Evolutionary conservation across 345 rosid genomes (phyloP).

Genomic region (Euphorbia lathyris): DNA sequence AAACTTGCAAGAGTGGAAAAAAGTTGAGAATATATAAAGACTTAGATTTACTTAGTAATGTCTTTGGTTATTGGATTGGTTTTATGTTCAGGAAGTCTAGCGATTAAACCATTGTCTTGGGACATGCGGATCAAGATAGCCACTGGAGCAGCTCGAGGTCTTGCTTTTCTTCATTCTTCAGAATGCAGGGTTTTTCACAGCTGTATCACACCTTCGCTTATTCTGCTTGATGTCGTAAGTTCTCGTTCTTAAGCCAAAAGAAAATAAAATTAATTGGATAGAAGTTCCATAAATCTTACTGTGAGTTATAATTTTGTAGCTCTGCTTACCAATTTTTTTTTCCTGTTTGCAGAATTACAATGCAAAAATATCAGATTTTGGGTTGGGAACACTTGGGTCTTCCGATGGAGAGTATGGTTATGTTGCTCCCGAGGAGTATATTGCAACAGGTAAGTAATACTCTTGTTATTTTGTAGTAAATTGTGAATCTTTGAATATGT

Average conservation of each 20-base stretch:
- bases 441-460: too few species aligned
- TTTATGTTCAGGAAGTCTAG: slow-evolving; percentile 38
- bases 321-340: too few species aligned
- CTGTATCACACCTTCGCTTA: slow-evolving; percentile 78
- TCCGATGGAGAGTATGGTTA: too few species aligned
- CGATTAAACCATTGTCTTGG: slow-evolving; percentile 69
- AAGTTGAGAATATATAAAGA: too few species aligned
- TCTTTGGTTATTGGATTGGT: not conserved
- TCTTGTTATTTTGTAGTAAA: too few species aligned
- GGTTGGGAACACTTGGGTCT: not conserved
- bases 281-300: too few species aligned
- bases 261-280: too few species aligned
- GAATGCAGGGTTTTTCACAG: slow-evolving; percentile 74
- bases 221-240: slow-evolving; percentile 72
- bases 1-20: slow-evolving; percentile 70
- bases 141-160: slow-evolving; percentile 76
- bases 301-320: too few species aligned
- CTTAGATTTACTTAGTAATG: too few species aligned
- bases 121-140: slow-evolving; percentile 67
- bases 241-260: not conserved
- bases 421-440: too few species aligned
- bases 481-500: too few species aligned
- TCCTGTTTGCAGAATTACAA: not conserved
- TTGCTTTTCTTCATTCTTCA: slow-evolving; percentile 64
- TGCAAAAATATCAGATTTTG: not conserved